These are phyloP conservation scores for Xylaria scruposa DNA, from an alignment of 495 filamentous ascomycete genomes.

Conservation along the genomic window DNA sequence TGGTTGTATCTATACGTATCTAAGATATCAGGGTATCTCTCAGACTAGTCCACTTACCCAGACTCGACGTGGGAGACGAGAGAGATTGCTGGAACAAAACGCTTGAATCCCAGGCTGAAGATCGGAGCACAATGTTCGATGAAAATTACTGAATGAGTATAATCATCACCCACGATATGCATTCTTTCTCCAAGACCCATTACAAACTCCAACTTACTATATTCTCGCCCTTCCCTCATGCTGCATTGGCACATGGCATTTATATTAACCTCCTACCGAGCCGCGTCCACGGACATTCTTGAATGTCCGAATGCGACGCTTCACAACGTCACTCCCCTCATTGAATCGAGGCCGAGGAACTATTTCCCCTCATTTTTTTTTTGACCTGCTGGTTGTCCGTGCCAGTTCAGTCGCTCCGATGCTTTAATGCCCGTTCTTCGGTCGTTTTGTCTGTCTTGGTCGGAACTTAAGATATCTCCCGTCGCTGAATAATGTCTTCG, in stretches of 20 bases:
- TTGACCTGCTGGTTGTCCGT: not conserved
- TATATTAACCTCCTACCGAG: slow-evolving; percentile 26
- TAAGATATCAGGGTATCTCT: no score
- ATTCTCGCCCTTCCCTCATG: slow-evolving; percentile 3
- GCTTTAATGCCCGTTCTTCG: not conserved
- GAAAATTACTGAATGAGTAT: no score
- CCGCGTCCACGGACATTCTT: slow-evolving; percentile 19
- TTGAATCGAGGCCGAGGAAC: not conserved
- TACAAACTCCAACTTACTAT: slow-evolving; percentile 16
- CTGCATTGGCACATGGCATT: slow-evolving; percentile 26
- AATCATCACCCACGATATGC: no score
- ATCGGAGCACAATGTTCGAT: no score
- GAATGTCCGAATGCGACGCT: slow-evolving; percentile 22
- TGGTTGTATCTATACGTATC: no score
- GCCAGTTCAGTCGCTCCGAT: not conserved
- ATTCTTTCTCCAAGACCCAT: not conserved
- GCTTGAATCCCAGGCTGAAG: no score
- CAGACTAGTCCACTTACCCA: no score
- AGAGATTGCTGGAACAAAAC: no score
- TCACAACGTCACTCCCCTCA: slow-evolving; percentile 14
- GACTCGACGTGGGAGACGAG: not conserved
- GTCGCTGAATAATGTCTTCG: not conserved
- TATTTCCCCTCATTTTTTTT: slow-evolving; percentile 14
- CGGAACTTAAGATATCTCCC: not conserved
- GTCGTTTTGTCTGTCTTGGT: slow-evolving; percentile 5